Base-by-base conservation (phyloP, 768 basidiomycete genomes). In the Leccinum rimulosum region DNA sequence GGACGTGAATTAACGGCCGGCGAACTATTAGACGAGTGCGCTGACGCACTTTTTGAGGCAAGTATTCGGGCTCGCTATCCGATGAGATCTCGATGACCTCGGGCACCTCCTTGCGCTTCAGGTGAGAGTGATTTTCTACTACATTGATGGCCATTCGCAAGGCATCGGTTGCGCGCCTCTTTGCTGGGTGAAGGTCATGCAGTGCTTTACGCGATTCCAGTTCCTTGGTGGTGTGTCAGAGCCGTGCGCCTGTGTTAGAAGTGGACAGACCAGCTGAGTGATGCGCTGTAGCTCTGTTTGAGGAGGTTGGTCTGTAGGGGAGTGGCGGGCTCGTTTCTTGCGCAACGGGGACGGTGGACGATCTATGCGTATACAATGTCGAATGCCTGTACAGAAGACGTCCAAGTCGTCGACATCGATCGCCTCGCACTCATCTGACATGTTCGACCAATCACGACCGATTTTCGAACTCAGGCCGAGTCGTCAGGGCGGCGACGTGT, bases 341-440 rank as follows among this genome's bases (percentile, higher is more conserved):
- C 4, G 43, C 3, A 49, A 66, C 0, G 64, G 65, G 0, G 66
- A 63, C 0, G 55, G 50, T 6, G 60, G 47, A 22, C 59, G 62
- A 6, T 70, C 61, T 6, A 61, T 57, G 52, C 64, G 67, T 1
- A 64, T 31, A 45, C 59, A 59, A 33, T 62, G 63, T 7, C 57
- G 61, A 4, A 63, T 51, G 25, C 71, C 67, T 0, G 65, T 65
- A 48, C 59, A 67, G 6, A 60, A 56, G 1, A 73, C 17, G 47
- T 70, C 64, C 22, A 52, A 5, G 17, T 66, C 69, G 48, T 73
- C 71, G 53, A 73, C 63, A 48, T 72, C 71, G 9, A 73, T 74
- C 4, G 64, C 56, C 45, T 67, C 66, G 55, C 8, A 55, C 40
- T 47, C 51, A 10, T 43, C 30, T 36, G 40, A 15, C 59, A 43